Evolutionary conservation across 1,284 basidiomycete species (phyloP).

Genomic region (Ganoderma meredithae): DNA sequence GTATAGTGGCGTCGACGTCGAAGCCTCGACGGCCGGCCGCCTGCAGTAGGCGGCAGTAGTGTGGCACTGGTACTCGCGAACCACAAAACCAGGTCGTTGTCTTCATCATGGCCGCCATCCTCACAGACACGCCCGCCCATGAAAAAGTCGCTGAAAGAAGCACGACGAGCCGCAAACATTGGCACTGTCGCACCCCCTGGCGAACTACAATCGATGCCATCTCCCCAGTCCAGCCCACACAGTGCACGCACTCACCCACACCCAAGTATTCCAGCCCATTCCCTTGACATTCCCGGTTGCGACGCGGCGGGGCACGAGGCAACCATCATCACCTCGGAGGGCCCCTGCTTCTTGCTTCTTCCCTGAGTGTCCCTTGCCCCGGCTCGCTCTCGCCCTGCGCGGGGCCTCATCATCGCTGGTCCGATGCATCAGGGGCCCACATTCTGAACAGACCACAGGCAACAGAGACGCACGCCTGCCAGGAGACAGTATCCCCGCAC

Average conservation of each 20-base stretch:
- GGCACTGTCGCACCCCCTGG: neutral
- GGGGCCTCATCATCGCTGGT: neutral
- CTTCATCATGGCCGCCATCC: neutral
- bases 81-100: too few species aligned
- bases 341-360: neutral
- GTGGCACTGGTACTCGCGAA: neutral
- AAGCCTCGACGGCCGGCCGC: neutral
- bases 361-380: neutral
- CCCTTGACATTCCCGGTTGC: neutral
- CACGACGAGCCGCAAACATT: neutral
- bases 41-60: neutral
- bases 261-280: too few species aligned
- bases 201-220: neutral
- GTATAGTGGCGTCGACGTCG: too few species aligned
- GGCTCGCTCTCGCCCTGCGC: too few species aligned
- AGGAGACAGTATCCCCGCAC: neutral
- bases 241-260: too few species aligned
- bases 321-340: constrained; percentile 6
- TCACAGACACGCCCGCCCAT: neutral
- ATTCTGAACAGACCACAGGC: neutral
- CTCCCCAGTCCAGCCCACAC: too few species aligned
- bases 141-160: neutral
- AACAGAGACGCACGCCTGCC: neutral
- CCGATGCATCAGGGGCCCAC: neutral
- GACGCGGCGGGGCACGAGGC: constrained; percentile 7